Evolutionary conservation across 495 filamentous ascomycete species (phyloP), one percentile per base, ranked within the genome.

Genomic region (Filosporella fistucella): DNA sequence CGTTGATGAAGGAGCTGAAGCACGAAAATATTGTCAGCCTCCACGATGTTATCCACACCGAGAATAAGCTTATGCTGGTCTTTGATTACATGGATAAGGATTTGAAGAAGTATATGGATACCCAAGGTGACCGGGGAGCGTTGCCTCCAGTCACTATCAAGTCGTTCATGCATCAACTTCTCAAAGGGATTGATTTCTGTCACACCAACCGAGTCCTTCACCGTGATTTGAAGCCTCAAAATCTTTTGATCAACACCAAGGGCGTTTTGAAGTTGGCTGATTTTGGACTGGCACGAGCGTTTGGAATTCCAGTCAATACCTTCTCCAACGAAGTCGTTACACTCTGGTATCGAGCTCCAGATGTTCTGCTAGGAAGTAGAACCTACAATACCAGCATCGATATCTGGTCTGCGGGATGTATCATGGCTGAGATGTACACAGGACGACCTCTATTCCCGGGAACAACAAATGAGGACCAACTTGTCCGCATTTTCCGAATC

Each of bases 31-130:
- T 97, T 49, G 91, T 99, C 46, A 91, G 87, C 39, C 84, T 99
- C 1, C 85, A 97, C 72, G 94, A 99, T 70, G 95, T 99, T 25
- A 96, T 99, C 57, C 93, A 99, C 63, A 97, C 93, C 45, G 93
- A 99, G 68, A 96, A 97, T 71, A 99, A 99, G 64, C 80, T 99
- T 34, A 97, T 97, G 89, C 85, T 99, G 29, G 93, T 99, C 12
- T 95, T 96, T 55, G 93, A 99, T 66, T 96, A 84, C 65, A 95
- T 99, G 84, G 93, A 99, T 66, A 83, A 90, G 57, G 93, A 99
- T 60, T 72, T 99, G n/a, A 99, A 99, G 76, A 93, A 91, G 63
- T 97, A 96, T 68, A 99, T 99, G 93, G 93, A 99, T 58, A 83
- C 82, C 14, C 78, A 86, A 22, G 86, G 87, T 54, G 84, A 91